Evolutionary conservation across 805 yeast genomes (phyloP).

Genomic region (Sugiyamaella lignohabitans): DNA sequence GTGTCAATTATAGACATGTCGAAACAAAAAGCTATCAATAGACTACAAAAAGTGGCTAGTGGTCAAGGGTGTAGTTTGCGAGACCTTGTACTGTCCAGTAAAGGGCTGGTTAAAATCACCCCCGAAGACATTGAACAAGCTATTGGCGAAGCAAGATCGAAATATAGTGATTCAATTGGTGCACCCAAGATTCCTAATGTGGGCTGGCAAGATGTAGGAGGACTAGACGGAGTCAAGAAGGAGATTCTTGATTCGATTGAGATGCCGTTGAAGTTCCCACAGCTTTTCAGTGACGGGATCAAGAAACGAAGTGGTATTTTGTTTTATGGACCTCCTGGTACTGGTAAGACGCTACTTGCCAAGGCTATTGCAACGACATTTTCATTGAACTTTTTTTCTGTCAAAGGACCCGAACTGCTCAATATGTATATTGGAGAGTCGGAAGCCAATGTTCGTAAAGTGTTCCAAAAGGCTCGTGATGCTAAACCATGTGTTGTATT

Average conservation of each 20-base stretch:
- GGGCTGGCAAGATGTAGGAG: slow-evolving; percentile 97
- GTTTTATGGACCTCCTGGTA: slow-evolving; percentile 98
- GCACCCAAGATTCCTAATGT: slow-evolving; percentile 96
- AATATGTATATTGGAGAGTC: slow-evolving; percentile 99
- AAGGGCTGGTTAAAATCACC: slow-evolving; percentile 47
- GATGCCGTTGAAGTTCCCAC: slow-evolving; percentile 91
- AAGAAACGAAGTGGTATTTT: slow-evolving; percentile 91
- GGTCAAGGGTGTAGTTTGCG: slow-evolving; percentile 21
- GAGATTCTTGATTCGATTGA: slow-evolving; percentile 95
- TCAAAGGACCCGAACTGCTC: slow-evolving; percentile 92
- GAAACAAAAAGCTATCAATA: slow-evolving; percentile 47
- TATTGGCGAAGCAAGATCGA: slow-evolving; percentile 74
- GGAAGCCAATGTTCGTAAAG: slow-evolving; percentile 92
- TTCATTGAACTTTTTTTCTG: slow-evolving; percentile 89
- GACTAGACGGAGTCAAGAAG: slow-evolving; percentile 80
- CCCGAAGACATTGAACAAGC: slow-evolving; percentile 64
- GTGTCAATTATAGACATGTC: slow-evolving; percentile 63
- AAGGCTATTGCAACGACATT: slow-evolving; percentile 96
- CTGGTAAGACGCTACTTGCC: slow-evolving; percentile 92
- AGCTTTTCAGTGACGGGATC: slow-evolving; percentile 77
- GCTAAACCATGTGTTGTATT: slow-evolving; percentile 97
- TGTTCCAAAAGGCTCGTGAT: slow-evolving; percentile 90
- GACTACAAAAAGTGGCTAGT: slow-evolving; percentile 34
- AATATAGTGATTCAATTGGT: slow-evolving; percentile 89
- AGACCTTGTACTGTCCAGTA: slow-evolving; percentile 42